A percentile compares a stretch with the other conserved stretches of the same genome.
Conservation (phyloP, 495 filamentous ascomycete species). For the Cladorrhinum samala region DNA sequence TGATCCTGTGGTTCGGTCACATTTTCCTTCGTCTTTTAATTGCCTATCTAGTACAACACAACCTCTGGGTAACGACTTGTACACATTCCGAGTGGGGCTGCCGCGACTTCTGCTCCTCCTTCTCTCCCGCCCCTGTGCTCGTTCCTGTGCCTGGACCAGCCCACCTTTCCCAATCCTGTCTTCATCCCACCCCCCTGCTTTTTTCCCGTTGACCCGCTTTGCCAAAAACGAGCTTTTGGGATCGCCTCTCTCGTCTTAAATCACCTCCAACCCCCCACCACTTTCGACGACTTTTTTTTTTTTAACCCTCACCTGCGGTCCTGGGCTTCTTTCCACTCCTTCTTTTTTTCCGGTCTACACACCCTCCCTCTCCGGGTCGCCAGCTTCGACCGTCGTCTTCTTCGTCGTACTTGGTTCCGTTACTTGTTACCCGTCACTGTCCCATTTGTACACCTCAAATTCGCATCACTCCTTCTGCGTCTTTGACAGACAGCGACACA, state of each 20-base stretch:
- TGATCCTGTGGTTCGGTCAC: no score
- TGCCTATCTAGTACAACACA: no score
- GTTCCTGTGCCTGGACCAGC: neutral
- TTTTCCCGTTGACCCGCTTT: neutral
- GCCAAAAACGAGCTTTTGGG: neutral
- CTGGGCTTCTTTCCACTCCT: conserved; percentile 17
- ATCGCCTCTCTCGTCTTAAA: neutral
- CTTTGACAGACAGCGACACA: conserved; percentile 33
- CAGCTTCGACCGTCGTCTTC: conserved; percentile 32
- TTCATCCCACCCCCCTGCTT: neutral
- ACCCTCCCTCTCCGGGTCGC: conserved; percentile 28
- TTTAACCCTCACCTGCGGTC: conserved; percentile 19
- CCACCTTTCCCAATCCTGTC: neutral
- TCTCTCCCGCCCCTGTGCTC: neutral
- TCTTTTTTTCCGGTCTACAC: conserved; percentile 11
- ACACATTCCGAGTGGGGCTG: neutral
- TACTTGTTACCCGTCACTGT: conserved; percentile 13
- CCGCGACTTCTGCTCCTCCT: neutral
- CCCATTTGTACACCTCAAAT: conserved; percentile 12
- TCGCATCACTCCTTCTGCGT: conserved; percentile 33
- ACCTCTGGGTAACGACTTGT: no score
- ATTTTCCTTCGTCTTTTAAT: no score
- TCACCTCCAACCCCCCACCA: neutral
- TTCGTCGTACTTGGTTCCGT: conserved; percentile 17
- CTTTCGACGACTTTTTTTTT: conserved; percentile 2